Percentiles rank a stretch among this genome's conserved stretches.
Evolutionary conservation across 2,329 filamentous ascomycete species (phyloP).

Genomic region (Zopfia rhizophila): DNA sequence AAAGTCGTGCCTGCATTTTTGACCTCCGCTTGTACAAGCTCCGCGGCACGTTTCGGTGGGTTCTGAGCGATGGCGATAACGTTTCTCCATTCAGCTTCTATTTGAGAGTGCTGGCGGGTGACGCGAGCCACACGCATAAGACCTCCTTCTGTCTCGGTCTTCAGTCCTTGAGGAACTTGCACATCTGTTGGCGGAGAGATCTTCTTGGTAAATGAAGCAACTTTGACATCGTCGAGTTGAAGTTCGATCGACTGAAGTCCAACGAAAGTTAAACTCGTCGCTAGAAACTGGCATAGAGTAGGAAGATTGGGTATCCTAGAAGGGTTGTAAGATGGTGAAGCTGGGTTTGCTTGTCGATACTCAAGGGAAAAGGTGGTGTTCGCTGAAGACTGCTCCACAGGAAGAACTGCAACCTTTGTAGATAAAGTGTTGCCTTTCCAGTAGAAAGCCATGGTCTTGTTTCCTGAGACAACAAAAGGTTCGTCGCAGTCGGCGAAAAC

Average conservation of each 20-base stretch:
- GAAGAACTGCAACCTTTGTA: conserved; percentile 83
- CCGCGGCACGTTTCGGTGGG: conserved; percentile 45
- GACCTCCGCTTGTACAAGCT: conserved; percentile 47
- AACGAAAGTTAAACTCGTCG: conserved; percentile 96
- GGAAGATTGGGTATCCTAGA: conserved; percentile 87
- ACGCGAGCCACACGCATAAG: conserved; percentile 88
- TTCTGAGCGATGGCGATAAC: conserved; percentile 85
- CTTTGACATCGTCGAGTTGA: conserved; percentile 86
- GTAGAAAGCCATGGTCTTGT: conserved; percentile 96
- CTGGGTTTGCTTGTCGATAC: conserved; percentile 80
- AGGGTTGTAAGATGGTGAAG: conserved; percentile 49
- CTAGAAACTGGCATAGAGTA: conserved; percentile 89
- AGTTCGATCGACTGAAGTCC: conserved; percentile 88
- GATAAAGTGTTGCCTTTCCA: conserved; percentile 99
- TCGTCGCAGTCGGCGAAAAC: conserved; percentile 99
- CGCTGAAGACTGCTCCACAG: conserved; percentile 70
- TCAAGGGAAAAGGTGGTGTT: conserved; percentile 95
- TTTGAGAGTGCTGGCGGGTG: conserved; percentile 86
- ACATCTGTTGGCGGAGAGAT: conserved; percentile 80
- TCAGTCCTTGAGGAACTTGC: conserved; percentile 79
- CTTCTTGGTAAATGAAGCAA: conserved; percentile 85
- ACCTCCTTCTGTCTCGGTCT: conserved; percentile 83
- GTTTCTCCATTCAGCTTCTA: conserved; percentile 90
- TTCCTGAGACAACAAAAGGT: conserved; percentile 93
- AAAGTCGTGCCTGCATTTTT: conserved; percentile 47